Base-by-base conservation (phyloP, 768 basidiomycete genomes). In the Russula compacta region DNA sequence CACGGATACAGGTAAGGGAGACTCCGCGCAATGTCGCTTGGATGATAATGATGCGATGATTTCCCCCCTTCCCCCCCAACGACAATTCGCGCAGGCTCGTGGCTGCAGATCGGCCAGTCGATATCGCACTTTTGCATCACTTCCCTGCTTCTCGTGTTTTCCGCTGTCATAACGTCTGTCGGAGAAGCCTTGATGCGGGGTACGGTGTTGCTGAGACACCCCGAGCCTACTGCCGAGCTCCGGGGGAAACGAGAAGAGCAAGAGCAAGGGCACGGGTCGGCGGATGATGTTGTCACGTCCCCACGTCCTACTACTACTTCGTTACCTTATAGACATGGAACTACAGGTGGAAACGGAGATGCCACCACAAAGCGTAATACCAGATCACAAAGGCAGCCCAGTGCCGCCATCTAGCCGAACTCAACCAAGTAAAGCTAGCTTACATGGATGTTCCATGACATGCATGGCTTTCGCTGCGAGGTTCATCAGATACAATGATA, bases 101-200 rank as follows among this genome's bases (percentile, higher is more conserved):
- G 92, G 92, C 75, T 93, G 59, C 89, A 94, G 69, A 94, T 92
- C 55, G 91, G 92, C 6, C 87, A 90, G 68, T 85, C 89, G 0
- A 92, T 94, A 70, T 90, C 81, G 53, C 92, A 92, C 74, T 94
- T 92, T 73, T 86, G 85, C 66, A 89, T 93, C 62, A 83, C 88
- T 1, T 91, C 89, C 1, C 73, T 92, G 40, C 74, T 94, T 57
- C 76, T 89, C 43, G 76, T 90, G 4, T 92, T 88, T 83, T 86
- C 87, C 0, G 87, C 86, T 32, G 88, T 83, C 1, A 82, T 93
- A 21, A 87, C 87, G 63, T 81, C 81, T 0, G 74, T 79, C 4
- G 91, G 91, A 42, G 89, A 91, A 70, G 77, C 80, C 67, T 71
- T 92, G 47, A 84, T 91, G 82, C 74, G 75, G 12, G 70, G 43